Base-by-base conservation (phyloP, 2,329 filamentous ascomycete species). In the Fusarium virguliforme region DNA sequence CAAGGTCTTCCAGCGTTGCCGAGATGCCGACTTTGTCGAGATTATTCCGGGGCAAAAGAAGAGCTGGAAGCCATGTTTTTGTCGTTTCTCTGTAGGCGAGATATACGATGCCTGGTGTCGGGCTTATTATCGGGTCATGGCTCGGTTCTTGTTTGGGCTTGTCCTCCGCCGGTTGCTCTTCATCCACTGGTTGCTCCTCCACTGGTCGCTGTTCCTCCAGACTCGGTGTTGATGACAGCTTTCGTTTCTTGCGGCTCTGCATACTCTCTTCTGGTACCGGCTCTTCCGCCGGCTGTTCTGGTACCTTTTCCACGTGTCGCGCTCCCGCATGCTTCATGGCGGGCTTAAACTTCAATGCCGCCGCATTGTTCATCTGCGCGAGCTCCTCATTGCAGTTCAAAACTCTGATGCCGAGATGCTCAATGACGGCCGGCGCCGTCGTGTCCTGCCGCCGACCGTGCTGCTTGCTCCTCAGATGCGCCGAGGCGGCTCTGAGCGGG, bases 11-110 rank as follows among this genome's bases (percentile, higher is more conserved):
- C 4, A 60, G 53, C 4, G 58, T 58, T 7, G 24, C 37, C 8
- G 57, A 13, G 4, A 65, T 7, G 1, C 53, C 62, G 3, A 55
- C 37, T 12, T 59, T 35, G 4, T 61, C 43, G 1, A 65, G 38
- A 13, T 41, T 18, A 4, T 38, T 28, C 7, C 46, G 8, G 8
- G 62, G 62, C 18, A 68, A 28, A 22, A 68, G 6, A 4, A 68
- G 57, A 1, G 59, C 62, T 3, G 62, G 62, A 4, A 40, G 22
- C 65, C 65, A 65, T 13, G 50, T 35, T 32, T 64, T 60, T 2
- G 43, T 43, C 15, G 56, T 32, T n/a, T 61, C 7, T 46, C 53
- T 30, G 46, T 65, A 68, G 8, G 62, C 62, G 6, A 64, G 32
- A 10, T 64, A 60, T 6, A 64, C 28, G 7, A 41, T 32, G 9